Base-by-base conservation (phyloP, 306 rosid genomes). In the Vigna nakashimae region DNA sequence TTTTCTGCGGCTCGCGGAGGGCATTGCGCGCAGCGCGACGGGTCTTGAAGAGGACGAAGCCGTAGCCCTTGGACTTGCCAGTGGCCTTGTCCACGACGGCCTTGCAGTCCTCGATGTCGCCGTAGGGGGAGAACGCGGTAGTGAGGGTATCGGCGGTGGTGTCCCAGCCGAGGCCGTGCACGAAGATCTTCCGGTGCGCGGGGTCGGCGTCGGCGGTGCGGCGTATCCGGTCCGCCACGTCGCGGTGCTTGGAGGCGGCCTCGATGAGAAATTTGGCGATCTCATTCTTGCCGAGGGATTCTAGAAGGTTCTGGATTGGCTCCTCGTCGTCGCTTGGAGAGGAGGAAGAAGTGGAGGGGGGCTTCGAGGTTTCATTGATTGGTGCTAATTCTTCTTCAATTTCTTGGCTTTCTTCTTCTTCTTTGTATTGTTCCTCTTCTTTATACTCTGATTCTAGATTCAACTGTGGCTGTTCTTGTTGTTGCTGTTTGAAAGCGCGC, bases 161-260 rank as follows among this genome's bases (percentile, higher is more conserved):
- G 81, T 91, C 97, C 97, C 93, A 91, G 0, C 97, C 92, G 1
- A 91, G 89, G 15, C 97, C 97, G 38, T 89, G 93, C 6, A 91
- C 97, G 17, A 91, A 91, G 57, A 91, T 91, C 67, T 91, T 91
- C 18, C 97, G 97, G 70, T 87, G 93, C 6, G 57, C 71, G n/a
- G 97, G 91, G 48, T 88, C 93, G 73, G 78, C 93, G 20, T 89
- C 85, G 9, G 97, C 97, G 2, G 83, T 75, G 64, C 56, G 75
- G 26, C 92, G 89, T 78, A 91, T 86, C 85, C 88, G 86, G 16
- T 75, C 89, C 18, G 84, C 83, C 50, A 91, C 85, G 17, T 89
- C 93, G 9, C 71, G 84, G 52, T 89, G 93, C 26, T 69, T 87
- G 15, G 67, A 80, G 32, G 97, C 92, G 6, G 92, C 90, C 42